Conservation (phyloP, 108 stramenopile genomes). For the Skeletonema grethae region DNA sequence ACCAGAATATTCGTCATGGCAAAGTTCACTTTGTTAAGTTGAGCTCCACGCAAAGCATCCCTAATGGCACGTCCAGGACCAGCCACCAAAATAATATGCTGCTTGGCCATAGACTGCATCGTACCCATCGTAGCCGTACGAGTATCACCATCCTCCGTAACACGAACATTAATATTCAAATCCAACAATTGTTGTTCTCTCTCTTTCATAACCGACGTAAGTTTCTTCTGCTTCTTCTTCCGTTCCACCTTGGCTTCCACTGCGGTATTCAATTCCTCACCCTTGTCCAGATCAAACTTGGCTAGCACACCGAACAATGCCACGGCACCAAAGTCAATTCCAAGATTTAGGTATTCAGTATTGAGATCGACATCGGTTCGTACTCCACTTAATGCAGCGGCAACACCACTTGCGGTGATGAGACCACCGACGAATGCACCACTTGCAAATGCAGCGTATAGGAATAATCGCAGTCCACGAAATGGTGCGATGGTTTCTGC, state of each 20-base stretch:
- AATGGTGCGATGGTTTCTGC: slow-evolving; percentile 84
- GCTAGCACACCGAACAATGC: slow-evolving; percentile 62
- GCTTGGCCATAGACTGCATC: slow-evolving; percentile 70
- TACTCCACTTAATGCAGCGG: slow-evolving; percentile 57
- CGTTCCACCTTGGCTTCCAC: slow-evolving; percentile 69
- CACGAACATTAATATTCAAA: slow-evolving; percentile 61
- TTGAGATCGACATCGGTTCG: slow-evolving; percentile 74
- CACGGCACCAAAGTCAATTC: slow-evolving; percentile 87
- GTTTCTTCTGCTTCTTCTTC: slow-evolving; percentile 58
- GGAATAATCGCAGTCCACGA: slow-evolving; percentile 75
- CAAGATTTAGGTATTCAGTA: slow-evolving; percentile 74
- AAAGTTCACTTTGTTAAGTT: slow-evolving; percentile 82
- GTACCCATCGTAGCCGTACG: slow-evolving; percentile 54
- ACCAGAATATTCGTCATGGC: slow-evolving; percentile 79
- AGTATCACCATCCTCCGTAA: slow-evolving; percentile 58
- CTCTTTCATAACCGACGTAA: slow-evolving; percentile 57
- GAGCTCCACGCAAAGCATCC: slow-evolving; percentile 81
- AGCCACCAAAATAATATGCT: slow-evolving; percentile 83
- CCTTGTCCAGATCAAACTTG: slow-evolving; percentile 70
- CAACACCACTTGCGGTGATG: slow-evolving; percentile 62
- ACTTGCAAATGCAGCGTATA: slow-evolving; percentile 68
- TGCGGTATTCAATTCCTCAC: slow-evolving; percentile 52
- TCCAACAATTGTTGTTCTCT: slow-evolving; percentile 51
- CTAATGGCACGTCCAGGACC: slow-evolving; percentile 73
- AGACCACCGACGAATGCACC: slow-evolving; percentile 79